phyloP scores from a whole-genome alignment of 805 yeast species.

The Ogataea wickerhamii region DNA sequence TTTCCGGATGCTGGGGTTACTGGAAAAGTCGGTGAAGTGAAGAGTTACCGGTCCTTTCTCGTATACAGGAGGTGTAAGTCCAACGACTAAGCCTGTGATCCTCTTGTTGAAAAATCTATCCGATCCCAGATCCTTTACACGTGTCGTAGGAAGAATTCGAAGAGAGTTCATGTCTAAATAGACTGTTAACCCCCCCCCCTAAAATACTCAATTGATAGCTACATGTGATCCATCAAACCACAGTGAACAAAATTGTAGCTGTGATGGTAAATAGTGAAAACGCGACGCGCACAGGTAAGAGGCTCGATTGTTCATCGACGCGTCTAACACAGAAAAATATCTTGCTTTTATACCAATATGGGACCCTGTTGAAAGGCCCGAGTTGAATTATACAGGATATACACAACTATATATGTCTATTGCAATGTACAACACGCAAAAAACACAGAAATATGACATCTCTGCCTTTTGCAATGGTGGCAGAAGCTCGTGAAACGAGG shows the following conservation, averaged over 20 bases:
- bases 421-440: slow-evolving; percentile 14
- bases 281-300: too few relatives aligned
- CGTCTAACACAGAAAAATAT: neutral
- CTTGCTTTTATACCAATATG: neutral
- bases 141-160: neutral
- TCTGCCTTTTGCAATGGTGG: neutral
- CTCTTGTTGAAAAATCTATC: slow-evolving; percentile 8
- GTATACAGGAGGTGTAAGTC: slow-evolving; percentile 15
- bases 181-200: too few relatives aligned
- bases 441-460: slow-evolving; percentile 4
- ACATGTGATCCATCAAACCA: too few relatives aligned
- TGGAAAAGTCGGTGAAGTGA: slow-evolving; percentile 25
- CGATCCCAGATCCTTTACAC: slow-evolving; percentile 8
- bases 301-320: too few relatives aligned
- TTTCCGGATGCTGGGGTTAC: neutral
- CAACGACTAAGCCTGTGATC: slow-evolving; percentile 20
- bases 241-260: too few relatives aligned
- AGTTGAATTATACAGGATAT: slow-evolving; percentile 18
- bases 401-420: slow-evolving; percentile 13
- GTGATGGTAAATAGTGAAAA: too few relatives aligned
- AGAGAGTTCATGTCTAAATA: neutral
- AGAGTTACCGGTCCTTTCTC: slow-evolving; percentile 14
- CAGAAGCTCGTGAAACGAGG: neutral
- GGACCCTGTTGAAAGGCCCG: slow-evolving; percentile 23
- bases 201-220: too few relatives aligned